Base-by-base conservation (phyloP, 805 yeast genomes). In the Hanseniaspora jakobsenii region DNA sequence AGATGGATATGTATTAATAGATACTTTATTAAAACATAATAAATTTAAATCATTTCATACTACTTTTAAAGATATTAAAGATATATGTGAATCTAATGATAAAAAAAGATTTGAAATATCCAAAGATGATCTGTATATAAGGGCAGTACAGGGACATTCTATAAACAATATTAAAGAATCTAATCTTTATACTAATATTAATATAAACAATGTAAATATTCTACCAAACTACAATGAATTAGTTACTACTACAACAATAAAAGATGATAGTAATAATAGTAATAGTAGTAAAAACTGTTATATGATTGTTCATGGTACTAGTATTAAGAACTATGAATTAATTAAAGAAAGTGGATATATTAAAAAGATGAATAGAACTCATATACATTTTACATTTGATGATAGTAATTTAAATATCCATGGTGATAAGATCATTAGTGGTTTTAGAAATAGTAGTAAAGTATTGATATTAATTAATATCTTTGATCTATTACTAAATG, bases 101-200 rank as follows among this genome's bases (percentile, higher is more conserved):
- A 89, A 89, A 61, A 69, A 78, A 52, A 60, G 98, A 44, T 89
- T 78, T 60, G 68, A 70, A 28, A 49, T 86, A 10, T 52, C 51
- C 12, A 61, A 57, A 5, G 62, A 52, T 4, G 54, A 47, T 4
- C 39, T 49, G 10, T 39, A 52, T 28, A 73, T 89, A n/a, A 75
- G 96, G 56, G 97, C 98, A 3, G 78, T 79, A 42, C 98, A 91
- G 60, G 98, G 98, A 3, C 98, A 91, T 59, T 77, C 94, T 0
- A 62, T 89, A 4, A 56, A 59, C 27, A 47, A 53, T 0, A 65
- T 77, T 1, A 60, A 61, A 1, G 65, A 66, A 23, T 69, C 64
- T 17, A 68, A 70, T 13, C 66, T 69, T 23, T 59, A 74, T 23
- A 56, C 43, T 37, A 65, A 56, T 29, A 54, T 76, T 36, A 54